Conservation (phyloP, 1,284 basidiomycete species). For the Boletus semigastroideus region DNA sequence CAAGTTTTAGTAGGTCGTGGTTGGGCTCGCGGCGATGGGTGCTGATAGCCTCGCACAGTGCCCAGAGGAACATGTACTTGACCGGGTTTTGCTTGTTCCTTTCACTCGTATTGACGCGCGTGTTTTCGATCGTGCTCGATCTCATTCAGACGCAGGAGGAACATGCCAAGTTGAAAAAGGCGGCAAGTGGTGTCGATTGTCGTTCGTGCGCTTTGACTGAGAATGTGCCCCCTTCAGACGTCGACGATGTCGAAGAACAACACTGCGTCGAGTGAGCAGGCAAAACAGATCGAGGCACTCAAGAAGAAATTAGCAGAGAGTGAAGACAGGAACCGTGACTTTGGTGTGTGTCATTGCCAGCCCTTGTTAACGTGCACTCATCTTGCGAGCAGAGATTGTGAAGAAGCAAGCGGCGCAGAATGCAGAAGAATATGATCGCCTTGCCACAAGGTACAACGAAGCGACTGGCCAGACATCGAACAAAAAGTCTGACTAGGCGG, state of each 20-base stretch:
- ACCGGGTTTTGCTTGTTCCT: slow-evolving; percentile 95
- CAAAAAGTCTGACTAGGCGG: slow-evolving; percentile 31
- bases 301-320: slow-evolving; percentile 54
- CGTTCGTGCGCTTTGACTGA: not conserved
- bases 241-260: slow-evolving; percentile 38
- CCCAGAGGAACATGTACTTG: slow-evolving; percentile 84
- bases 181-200: slow-evolving; percentile 40
- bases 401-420: slow-evolving; percentile 83
- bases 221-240: slow-evolving; percentile 29
- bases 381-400: slow-evolving; percentile 57
- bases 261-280: slow-evolving; percentile 44
- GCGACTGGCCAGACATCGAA: slow-evolving; percentile 51
- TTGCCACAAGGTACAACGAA: slow-evolving; percentile 76
- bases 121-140: slow-evolving; percentile 90
- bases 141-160: slow-evolving; percentile 89
- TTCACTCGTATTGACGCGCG: slow-evolving; percentile 88
- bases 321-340: slow-evolving; percentile 61
- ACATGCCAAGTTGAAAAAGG: slow-evolving; percentile 79
- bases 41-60: slow-evolving; percentile 43
- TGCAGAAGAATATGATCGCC: slow-evolving; percentile 75
- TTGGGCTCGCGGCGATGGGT: fast-evolving
- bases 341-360: slow-evolving; percentile 48
- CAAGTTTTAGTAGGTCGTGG: slow-evolving; percentile 82
- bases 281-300: slow-evolving; percentile 61
- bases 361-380: not conserved